A percentile compares a stretch with the other conserved stretches of the same genome.
These are phyloP conservation scores for Paramecium pentaurelia DNA, from an alignment of 73 alveolate species.

Conservation along the genomic window DNA sequence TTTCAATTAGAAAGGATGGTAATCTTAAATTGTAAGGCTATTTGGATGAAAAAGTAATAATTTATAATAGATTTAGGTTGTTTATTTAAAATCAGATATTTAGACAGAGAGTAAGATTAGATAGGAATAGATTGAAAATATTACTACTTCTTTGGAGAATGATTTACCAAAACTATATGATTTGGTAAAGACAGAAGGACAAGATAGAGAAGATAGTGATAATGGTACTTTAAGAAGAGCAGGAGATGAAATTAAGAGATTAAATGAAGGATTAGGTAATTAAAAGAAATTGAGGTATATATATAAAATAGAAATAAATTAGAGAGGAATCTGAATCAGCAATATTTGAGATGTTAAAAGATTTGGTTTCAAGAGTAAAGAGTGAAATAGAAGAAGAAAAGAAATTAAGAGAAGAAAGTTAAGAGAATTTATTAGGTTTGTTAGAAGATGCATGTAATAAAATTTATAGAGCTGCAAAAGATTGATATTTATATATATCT, in stretches of 20 bases:
- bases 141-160: slow-evolving; percentile 54
- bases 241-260: slow-evolving; percentile 61
- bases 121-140: slow-evolving; percentile 50
- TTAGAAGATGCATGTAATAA: slow-evolving; percentile 94
- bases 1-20: slow-evolving; percentile 57
- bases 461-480: slow-evolving; percentile 66
- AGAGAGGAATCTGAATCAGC: slow-evolving; percentile 96
- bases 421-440: slow-evolving; percentile 89
- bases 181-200: slow-evolving; percentile 52
- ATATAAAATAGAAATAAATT: background rate
- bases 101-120: slow-evolving; percentile 60
- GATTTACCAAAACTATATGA: slow-evolving; percentile 61
- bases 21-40: slow-evolving; percentile 40
- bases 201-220: slow-evolving; percentile 58
- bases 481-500: slow-evolving; percentile 1
- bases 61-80: slow-evolving; percentile 14
- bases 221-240: slow-evolving; percentile 60
- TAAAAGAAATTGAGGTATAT: slow-evolving; percentile 51
- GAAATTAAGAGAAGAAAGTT: slow-evolving; percentile 91
- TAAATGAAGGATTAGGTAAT: slow-evolving; percentile 50
- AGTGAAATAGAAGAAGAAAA: slow-evolving; percentile 88
- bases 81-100: slow-evolving; percentile 53
- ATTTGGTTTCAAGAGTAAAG: slow-evolving; percentile 84
- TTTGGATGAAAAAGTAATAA: slow-evolving; percentile 56
- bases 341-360: slow-evolving; percentile 88